Evolutionary conservation across 768 basidiomycete genomes (phyloP), one percentile per base, ranked within the genome.

Genomic region (Mrakia gelida): DNA sequence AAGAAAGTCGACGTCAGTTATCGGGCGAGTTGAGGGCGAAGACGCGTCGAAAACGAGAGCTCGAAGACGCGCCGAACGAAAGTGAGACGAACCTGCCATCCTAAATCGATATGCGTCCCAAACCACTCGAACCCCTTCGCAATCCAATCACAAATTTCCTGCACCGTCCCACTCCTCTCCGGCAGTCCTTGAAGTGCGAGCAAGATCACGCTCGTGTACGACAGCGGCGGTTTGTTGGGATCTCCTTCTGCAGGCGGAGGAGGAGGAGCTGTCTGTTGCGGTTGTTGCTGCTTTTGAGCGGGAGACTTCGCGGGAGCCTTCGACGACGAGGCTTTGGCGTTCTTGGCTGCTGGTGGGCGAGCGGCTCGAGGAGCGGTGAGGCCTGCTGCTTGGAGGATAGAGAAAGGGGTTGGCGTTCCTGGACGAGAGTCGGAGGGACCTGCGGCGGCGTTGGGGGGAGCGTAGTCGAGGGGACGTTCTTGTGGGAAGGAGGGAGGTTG

Each of bases 131-230:
- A 92, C 79, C 89, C 91, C 68, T 90, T 90, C 84, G 91, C 89
- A 80, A 98, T 93, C 94, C 95, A 98, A 54, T 89, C 89, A 83
- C 92, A 93, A 68, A 98, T 93, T 81, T 95, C 93, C 28, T 70
- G 45, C 43, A 63, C 34, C 32, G 75, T 75, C 16, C 75, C 75
- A 15, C 16, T 43, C 56, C 61, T 52, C 34, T 32, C 32, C 28
- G 67, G 23, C 26, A 75, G 32, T 0, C 41, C 26, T 41, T 75
- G 75, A 16, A 75, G 65, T 56, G 63, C 67, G 34, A 75, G 52
- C 28, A 63, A 67, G 41, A 75, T 75, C 49, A 70, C 75, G 5
- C 45, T 68, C 21, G 63, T 75, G 61, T 75, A 75, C 43, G 75
- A 67, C 38, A 75, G n/a, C 15, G 75, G 75, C 1, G 75, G 75